Conservation (phyloP, 768 basidiomycete genomes). For the Guyanaporus albipodus region DNA sequence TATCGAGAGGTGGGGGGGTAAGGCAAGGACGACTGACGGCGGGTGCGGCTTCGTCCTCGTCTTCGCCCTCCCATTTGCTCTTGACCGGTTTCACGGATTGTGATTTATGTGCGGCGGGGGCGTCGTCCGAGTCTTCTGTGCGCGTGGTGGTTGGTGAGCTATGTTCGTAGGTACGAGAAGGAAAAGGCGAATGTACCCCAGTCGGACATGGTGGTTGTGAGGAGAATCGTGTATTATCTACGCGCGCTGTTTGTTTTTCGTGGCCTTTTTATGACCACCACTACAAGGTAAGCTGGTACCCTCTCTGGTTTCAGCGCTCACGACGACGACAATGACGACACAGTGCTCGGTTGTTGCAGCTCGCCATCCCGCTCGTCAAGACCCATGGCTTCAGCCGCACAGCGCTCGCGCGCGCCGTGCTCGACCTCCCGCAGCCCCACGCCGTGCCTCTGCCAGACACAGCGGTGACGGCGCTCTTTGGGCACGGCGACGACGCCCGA, state of each 20-base stretch:
- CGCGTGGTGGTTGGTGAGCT: conserved; percentile 22
- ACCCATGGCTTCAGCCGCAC: conserved; percentile 74
- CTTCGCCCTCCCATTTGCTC: conserved; percentile 87
- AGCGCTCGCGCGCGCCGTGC: conserved; percentile 61
- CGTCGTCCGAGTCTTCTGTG: conserved; percentile 38
- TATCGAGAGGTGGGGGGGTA: neutral
- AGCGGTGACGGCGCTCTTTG: conserved; percentile 72
- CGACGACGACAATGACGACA: no score
- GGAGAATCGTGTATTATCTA: no score
- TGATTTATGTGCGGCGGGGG: conserved; percentile 21
- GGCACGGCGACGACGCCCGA: conserved; percentile 61
- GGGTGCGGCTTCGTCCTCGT: conserved; percentile 76
- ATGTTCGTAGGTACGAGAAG: conserved; percentile 1
- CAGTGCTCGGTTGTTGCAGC: conserved; percentile 45
- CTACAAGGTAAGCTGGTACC: conserved; percentile 21
- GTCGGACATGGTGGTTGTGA: conserved; percentile 36
- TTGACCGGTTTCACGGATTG: conserved; percentile 34
- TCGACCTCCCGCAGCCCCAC: conserved; percentile 48
- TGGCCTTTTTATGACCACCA: neutral
- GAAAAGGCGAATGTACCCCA: conserved; percentile 39
- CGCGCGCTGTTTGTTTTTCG: conserved; percentile 14
- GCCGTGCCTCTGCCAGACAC: conserved; percentile 61
- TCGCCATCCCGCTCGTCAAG: conserved; percentile 59
- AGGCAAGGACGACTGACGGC: conserved; percentile 48
- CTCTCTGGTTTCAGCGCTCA: neutral